These are phyloP conservation scores for Myrmaecium sp. DNA, from an alignment of 2,329 filamentous ascomycete genomes.

Conservation along the genomic window DNA sequence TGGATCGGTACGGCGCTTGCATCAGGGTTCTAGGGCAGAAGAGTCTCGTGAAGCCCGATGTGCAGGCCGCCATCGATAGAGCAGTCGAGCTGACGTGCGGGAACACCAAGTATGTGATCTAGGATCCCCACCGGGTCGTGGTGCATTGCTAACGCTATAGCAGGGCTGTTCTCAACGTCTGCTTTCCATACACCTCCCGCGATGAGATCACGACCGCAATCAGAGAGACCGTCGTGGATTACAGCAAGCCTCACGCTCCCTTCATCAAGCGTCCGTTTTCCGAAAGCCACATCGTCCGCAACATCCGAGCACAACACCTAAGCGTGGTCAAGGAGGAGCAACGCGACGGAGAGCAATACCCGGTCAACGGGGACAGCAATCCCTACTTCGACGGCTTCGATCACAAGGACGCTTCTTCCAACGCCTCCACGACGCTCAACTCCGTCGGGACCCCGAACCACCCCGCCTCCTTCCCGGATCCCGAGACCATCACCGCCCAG, in stretches of 20 bases:
- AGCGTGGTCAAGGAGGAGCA: constrained; percentile 20
- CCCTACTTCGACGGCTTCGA: constrained; percentile 6
- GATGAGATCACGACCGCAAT: constrained; percentile 91
- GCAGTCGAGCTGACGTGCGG: constrained; percentile 74
- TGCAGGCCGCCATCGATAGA: constrained; percentile 72
- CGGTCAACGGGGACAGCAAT: constrained; percentile 14
- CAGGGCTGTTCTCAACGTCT: constrained; percentile 68
- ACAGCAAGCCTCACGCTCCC: constrained; percentile 52
- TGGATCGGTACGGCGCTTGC: constrained; percentile 81
- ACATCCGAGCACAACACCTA: constrained; percentile 45
- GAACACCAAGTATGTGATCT: constrained; percentile 51
- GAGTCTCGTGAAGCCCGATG: constrained; percentile 69
- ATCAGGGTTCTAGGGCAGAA: constrained; percentile 75
- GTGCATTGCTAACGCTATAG: constrained; percentile 2
- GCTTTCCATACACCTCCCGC: constrained; percentile 91
- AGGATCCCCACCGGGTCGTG: neutral
- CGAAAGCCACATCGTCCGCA: constrained; percentile 70
- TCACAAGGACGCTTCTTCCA: constrained; percentile 9
- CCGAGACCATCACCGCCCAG: constrained; percentile 71
- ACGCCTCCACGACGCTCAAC: constrained; percentile 3
- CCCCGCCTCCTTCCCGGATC: constrained; percentile 41
- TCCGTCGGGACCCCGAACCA: constrained; percentile 1
- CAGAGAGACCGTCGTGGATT: constrained; percentile 72
- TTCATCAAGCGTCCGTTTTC: constrained; percentile 55
- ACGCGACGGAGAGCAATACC: neutral